Conservation (phyloP, 2,329 filamentous ascomycete species). For the Cryphonectria nitschkei region DNA sequence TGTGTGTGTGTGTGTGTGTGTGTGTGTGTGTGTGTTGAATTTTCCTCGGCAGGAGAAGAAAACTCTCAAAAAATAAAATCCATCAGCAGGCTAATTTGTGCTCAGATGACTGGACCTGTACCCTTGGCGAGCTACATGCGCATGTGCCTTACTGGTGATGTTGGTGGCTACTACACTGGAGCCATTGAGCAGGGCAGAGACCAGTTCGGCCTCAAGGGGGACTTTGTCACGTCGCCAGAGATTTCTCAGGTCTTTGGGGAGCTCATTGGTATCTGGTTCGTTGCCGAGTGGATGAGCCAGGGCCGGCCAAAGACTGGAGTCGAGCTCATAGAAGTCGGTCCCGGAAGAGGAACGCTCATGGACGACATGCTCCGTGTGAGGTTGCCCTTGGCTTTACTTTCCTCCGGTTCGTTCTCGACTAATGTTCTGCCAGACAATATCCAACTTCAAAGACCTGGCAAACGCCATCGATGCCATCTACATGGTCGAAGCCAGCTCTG, state of each 20-base stretch:
- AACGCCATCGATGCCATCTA: conserved; percentile 84
- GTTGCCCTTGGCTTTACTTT: conserved; percentile 21
- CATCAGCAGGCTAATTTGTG: conserved; percentile 5
- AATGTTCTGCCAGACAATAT: conserved; percentile 66
- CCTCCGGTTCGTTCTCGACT: neutral
- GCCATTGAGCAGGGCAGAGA: conserved; percentile 70
- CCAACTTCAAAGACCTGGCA: conserved; percentile 78
- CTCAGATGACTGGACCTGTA: conserved; percentile 77
- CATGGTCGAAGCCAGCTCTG: conserved; percentile 88
- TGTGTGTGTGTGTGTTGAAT: too few relatives aligned
- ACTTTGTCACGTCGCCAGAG: conserved; percentile 96
- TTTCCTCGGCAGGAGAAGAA: neutral
- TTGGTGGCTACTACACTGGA: conserved; percentile 92
- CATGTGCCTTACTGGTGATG: conserved; percentile 90
- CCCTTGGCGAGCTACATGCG: conserved; percentile 96
- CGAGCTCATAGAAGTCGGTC: conserved; percentile 91
- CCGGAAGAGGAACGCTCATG: conserved; percentile 94
- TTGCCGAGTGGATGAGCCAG: conserved; percentile 95
- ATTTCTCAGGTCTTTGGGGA: conserved; percentile 98
- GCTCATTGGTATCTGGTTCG: conserved; percentile 90
- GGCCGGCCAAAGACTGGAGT: conserved; percentile 74
- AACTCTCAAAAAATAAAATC: neutral
- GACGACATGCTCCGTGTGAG: conserved; percentile 87
- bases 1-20: too few relatives aligned
- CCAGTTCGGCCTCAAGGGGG: conserved; percentile 89